Evolutionary conservation across 345 rosid species (phyloP).

Genomic region (Boechera divaricarpa): DNA sequence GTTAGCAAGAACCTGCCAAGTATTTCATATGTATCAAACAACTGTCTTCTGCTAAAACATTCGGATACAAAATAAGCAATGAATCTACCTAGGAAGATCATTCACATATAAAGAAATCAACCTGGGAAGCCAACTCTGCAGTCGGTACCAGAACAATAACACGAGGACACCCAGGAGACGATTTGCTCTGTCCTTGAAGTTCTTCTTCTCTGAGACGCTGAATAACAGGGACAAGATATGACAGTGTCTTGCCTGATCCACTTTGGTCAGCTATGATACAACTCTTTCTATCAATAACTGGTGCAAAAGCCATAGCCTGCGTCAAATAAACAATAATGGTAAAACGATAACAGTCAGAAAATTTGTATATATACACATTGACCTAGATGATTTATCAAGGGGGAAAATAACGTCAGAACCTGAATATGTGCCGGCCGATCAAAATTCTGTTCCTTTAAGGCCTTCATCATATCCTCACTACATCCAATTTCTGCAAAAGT

Average conservation of each 20-base stretch:
- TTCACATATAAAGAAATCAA: constrained; percentile 35
- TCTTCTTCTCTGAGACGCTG: constrained; percentile 92
- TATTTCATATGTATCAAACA: constrained; percentile 39
- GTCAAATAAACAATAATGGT: background rate
- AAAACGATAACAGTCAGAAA: background rate
- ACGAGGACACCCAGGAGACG: constrained; percentile 69
- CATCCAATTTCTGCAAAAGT: constrained; percentile 79
- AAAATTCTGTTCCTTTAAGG: constrained; percentile 66
- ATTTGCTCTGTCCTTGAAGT: constrained; percentile 65
- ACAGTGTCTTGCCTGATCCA: constrained; percentile 97
- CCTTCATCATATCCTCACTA: constrained; percentile 64
- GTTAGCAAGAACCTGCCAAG: constrained; percentile 76
- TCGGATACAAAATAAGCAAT: constrained; percentile 13
- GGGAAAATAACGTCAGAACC: constrained; percentile 47
- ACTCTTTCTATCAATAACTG: constrained; percentile 74
- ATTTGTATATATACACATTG: constrained; percentile 14
- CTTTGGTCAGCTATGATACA: constrained; percentile 97
- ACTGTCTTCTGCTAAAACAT: constrained; percentile 8
- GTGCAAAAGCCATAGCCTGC: constrained; percentile 87
- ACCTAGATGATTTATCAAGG: constrained; percentile 16
- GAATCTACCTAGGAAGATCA: constrained; percentile 25
- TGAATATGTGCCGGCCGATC: constrained; percentile 81
- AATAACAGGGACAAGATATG: constrained; percentile 82
- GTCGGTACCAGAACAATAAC: constrained; percentile 85
- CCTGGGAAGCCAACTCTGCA: constrained; percentile 97